Percentiles rank a stretch among this genome's conserved stretches.
phyloP scores from a whole-genome alignment of 1,139 yeast genomes.

The Saccharomycopsis hybrid region DNA sequence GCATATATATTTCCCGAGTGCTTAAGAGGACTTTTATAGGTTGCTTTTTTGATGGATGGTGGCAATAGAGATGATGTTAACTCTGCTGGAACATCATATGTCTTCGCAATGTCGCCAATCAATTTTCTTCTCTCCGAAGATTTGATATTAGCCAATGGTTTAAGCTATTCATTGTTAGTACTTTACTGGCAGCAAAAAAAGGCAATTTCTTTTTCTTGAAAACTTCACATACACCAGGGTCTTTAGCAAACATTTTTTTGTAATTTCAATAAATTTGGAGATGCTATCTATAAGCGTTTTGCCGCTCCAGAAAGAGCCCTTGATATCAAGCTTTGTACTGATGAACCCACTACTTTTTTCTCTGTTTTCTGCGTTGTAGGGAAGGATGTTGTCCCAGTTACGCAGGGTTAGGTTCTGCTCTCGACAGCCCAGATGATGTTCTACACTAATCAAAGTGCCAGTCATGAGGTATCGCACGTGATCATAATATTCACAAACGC shows the following conservation, averaged over 20 bases:
- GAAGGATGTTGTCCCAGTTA: too few species aligned
- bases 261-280: background rate
- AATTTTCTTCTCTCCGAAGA: constrained; percentile 73
- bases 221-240: constrained; percentile 14
- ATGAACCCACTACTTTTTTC: too few species aligned
- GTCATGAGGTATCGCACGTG: too few species aligned
- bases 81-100: constrained; percentile 40
- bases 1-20: constrained; percentile 58
- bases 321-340: too few species aligned
- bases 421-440: too few species aligned
- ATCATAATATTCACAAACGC: too few species aligned
- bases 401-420: too few species aligned
- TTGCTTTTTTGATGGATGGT: constrained; percentile 55
- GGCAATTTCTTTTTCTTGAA: background rate
- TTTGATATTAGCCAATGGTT: constrained; percentile 54
- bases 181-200: background rate
- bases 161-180: constrained; percentile 13
- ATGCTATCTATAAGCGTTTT: background rate
- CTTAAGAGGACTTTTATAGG: constrained; percentile 50
- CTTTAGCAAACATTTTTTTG: constrained; percentile 17
- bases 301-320: too few species aligned
- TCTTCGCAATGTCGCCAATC: constrained; percentile 39
- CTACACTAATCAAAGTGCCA: too few species aligned
- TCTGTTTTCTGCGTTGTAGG: too few species aligned
- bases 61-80: constrained; percentile 51